Base-by-base conservation (phyloP, 164 flowering plant genomes). In the Tetracentron sinense region DNA sequence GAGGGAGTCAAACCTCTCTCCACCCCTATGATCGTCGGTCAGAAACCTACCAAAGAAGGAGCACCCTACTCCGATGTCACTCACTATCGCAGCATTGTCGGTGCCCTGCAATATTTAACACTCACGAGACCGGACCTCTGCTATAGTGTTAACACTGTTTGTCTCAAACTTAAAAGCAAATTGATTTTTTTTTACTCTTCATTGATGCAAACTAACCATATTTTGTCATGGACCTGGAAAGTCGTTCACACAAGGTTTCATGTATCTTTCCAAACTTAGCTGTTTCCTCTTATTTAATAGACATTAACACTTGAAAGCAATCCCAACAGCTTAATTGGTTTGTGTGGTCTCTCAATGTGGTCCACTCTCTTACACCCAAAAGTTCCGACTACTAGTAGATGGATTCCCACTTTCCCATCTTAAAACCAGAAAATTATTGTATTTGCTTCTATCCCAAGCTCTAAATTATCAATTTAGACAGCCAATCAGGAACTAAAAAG, bases 261-360 rank as follows among this genome's bases (percentile, higher is more conserved):
- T 58, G 80, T 82, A 79, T 31, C 50, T 78, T 56, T 82, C 82
- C 38, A 64, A 63, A 53, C 75, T 68, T 74, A 76, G 86, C 79
- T 80, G 81, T 78, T 76, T 27, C 65, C 65, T 51, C 58, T 72
- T 66, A 51, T 38, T 58, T 56, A 50, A 42, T 69, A 28, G 19
- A 17, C 64, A 46, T 64, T 15, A 69, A 28, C 42, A 35, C 42
- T 29, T 61, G 14, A 53, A 60, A 66, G 23, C 48, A 42, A 63
- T 8, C 11, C 56, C 42, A 71, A 60, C 56, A 64, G 54, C 52
- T 42, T 50, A 23, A 64, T 28, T 23, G 20, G 17, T 25, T 17
- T 38, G 22, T 47, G 27, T 26, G 23, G 8, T 33, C 8, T n/a
- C n/a, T n/a, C n/a, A n/a, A n/a, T n/a, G n/a, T n/a, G n/a, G n/a